Conservation (phyloP, 108 stramenopile genomes). For the Cyclostephanos tholiformis region DNA sequence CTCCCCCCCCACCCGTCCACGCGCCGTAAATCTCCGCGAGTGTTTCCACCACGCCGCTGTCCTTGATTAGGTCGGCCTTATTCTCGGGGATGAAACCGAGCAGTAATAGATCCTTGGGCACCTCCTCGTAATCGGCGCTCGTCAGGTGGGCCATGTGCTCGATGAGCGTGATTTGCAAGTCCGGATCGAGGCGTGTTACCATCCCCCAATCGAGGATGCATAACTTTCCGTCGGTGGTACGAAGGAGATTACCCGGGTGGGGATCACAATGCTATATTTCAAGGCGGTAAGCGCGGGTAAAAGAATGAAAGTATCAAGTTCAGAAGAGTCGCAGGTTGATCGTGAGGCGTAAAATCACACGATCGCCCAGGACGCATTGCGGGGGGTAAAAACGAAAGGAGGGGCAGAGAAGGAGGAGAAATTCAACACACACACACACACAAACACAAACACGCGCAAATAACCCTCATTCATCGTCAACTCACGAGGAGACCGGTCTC, state of each 20-base stretch:
- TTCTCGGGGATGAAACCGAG: conserved; percentile 89
- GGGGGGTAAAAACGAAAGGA: too few relatives aligned
- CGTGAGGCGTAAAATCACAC: too few relatives aligned
- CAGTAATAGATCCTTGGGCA: conserved; percentile 86
- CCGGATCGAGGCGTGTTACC: conserved; percentile 84
- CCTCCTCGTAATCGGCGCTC: conserved; percentile 88
- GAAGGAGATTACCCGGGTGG: conserved; percentile 76
- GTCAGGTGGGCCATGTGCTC: conserved; percentile 97
- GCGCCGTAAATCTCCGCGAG: conserved; percentile 88
- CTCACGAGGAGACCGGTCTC: conserved; percentile 67
- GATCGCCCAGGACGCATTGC: too few relatives aligned
- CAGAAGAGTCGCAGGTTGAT: too few relatives aligned
- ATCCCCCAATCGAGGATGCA: conserved; percentile 97
- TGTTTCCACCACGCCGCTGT: conserved; percentile 87
- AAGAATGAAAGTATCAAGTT: conserved; percentile 43
- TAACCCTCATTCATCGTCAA: too few relatives aligned
- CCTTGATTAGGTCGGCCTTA: conserved; percentile 78
- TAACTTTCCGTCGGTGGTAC: conserved; percentile 88
- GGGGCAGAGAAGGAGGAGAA: too few relatives aligned
- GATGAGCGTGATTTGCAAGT: conserved; percentile 86
- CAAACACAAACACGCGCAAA: neutral
- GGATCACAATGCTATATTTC: conserved; percentile 8
- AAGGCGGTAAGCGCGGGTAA: conserved; percentile 4
- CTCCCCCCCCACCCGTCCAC: conserved; percentile 91
- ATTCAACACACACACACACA: neutral